These are phyloP conservation scores for Aspergillus olivimuriae DNA, from an alignment of 495 filamentous ascomycete species.

Conservation along the genomic window DNA sequence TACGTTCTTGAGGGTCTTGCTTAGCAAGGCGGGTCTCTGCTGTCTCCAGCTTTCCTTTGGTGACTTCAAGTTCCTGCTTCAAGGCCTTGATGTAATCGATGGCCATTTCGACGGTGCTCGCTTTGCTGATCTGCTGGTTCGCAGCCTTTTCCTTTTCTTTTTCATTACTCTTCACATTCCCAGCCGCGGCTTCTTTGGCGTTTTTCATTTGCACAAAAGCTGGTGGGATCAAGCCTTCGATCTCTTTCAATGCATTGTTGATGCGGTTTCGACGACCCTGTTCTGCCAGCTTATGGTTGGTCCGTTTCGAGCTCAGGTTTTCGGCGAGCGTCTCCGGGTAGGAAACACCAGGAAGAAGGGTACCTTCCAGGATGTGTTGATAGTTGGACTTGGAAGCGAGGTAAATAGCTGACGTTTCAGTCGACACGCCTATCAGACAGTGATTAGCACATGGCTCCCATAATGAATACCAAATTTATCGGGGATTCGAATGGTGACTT, in stretches of 20 bases:
- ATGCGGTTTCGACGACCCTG: constrained; percentile 93
- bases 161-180: constrained; percentile 30
- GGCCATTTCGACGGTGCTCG: constrained; percentile 90
- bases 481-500: constrained; percentile 20
- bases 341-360: constrained; percentile 77
- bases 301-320: constrained; percentile 91
- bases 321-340: constrained; percentile 89
- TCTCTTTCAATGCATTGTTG: constrained; percentile 88
- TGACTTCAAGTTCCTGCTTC: constrained; percentile 64
- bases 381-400: constrained; percentile 95
- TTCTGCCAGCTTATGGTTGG: constrained; percentile 95
- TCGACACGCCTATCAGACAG: constrained; percentile 45
- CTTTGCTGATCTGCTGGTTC: constrained; percentile 73
- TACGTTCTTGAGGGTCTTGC: constrained; percentile 5
- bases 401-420: constrained; percentile 73
- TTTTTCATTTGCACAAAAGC: constrained; percentile 32
- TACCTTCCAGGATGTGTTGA: constrained; percentile 94
- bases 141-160: constrained; percentile 41
- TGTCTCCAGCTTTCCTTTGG: constrained; percentile 55
- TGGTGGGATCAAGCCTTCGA: constrained; percentile 71
- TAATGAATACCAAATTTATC: too few relatives aligned
- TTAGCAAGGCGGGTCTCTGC: constrained; percentile 52
- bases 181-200: constrained; percentile 26
- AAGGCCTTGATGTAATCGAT: constrained; percentile 91
- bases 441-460: too few relatives aligned